Base-by-base conservation (phyloP, 352 stramenopile genomes). In the Phytophthora ramorum region DNA sequence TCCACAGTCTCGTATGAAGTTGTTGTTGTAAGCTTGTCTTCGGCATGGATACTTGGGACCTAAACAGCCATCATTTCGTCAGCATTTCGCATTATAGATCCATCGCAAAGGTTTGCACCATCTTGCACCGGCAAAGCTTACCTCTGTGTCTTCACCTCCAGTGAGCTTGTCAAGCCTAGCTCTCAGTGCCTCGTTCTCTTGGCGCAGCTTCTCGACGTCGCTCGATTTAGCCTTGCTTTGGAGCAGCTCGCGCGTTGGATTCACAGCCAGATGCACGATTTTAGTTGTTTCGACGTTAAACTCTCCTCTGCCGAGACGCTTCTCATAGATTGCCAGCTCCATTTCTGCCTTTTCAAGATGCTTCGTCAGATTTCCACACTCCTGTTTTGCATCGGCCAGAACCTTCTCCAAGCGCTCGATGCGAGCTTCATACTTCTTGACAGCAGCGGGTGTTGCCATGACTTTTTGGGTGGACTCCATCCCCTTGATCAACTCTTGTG, bases 1-100 rank as follows among this genome's bases (percentile, higher is more conserved):
- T 94, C 85, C 9, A 94, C 83, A 0, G 86, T 94, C 58, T 93
- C 86, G 56, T 94, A 93, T 12, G 87, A 92, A n/a, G 85, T 91
- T 17, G 77, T 93, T 10, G 76, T 91, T 22, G 81, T 97, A 56
- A 89, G 76, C 19, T 73, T 75, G 7, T 72, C 66, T 20, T 77
- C 71, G 8, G 43, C 37, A 54, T 46, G 12, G 4, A 54, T 26
- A 66, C 26, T 65, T 20, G n/a, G 24, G 47, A 50, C 46, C 74
- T 75, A 30, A 30, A 43, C 24, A 24, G 22, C 3, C 22, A 24
- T 24, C 58, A 51, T 24, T 24, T 24, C 22, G 7, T 17, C 34
- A 12, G 13, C 24, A 43, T 22, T 49, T 44, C 19, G 45, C 4
- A 35, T 57, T 41, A 52, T 28, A 52, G 14, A 20, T 34, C 35